Evolutionary conservation across 2,329 filamentous ascomycete species (phyloP).

Genomic region (Thelonectria discophora): DNA sequence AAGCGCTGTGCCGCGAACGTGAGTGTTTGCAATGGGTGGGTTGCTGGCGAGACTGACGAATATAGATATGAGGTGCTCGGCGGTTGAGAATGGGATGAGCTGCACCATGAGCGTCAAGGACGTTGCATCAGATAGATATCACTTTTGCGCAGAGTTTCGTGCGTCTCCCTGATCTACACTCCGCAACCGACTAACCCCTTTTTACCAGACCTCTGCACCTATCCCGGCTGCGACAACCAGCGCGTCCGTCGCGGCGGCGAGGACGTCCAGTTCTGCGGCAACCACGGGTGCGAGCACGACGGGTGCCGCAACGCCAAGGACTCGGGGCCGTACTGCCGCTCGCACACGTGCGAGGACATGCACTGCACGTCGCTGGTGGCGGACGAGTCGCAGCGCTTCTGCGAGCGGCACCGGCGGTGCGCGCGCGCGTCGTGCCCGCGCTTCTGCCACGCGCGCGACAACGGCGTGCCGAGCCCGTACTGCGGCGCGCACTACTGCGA

Average conservation of each 20-base stretch:
- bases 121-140: conserved; percentile 23
- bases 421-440: conserved; percentile 33
- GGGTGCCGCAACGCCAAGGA: conserved; percentile 35
- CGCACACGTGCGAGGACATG: conserved; percentile 42
- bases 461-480: conserved; percentile 37
- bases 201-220: conserved; percentile 41
- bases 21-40: conserved; percentile 7
- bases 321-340: conserved; percentile 35
- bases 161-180: neutral
- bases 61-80: conserved; percentile 37
- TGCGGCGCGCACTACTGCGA: conserved; percentile 45
- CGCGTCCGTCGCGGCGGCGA: conserved; percentile 29
- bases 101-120: conserved; percentile 37
- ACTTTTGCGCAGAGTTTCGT: conserved; percentile 42
- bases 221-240: conserved; percentile 37
- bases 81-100: conserved; percentile 35
- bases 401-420: conserved; percentile 44
- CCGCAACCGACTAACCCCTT: conserved; percentile 5
- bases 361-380: conserved; percentile 38
- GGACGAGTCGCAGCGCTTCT: conserved; percentile 37
- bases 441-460: conserved; percentile 41
- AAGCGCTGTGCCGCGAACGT: conserved; percentile 39
- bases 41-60: conserved; percentile 14
- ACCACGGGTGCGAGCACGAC: conserved; percentile 41
- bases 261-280: conserved; percentile 39